Percentiles rank a stretch among this genome's conserved stretches.
phyloP scores from a whole-genome alignment of 1,139 yeast species.

The Blastobotrys raffinosifermentans region DNA sequence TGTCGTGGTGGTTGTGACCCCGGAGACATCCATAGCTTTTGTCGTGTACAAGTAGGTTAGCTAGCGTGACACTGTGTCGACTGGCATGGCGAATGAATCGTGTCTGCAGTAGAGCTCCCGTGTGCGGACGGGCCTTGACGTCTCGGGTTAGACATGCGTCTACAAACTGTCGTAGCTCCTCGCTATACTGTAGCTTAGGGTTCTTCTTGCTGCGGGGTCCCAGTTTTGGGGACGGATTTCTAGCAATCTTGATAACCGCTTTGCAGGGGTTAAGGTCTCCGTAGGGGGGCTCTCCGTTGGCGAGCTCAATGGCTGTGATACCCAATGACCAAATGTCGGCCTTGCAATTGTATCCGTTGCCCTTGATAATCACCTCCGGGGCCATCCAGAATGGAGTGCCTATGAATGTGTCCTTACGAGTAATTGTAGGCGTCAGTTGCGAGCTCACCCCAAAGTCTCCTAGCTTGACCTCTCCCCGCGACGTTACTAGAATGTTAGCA shows the following conservation, averaged over 20 bases:
- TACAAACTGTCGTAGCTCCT: constrained; percentile 55
- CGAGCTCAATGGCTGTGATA: constrained; percentile 50
- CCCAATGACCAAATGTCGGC: constrained; percentile 91
- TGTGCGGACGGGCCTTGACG: constrained; percentile 41
- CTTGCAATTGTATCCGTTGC: constrained; percentile 80
- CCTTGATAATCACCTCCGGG: constrained; percentile 78
- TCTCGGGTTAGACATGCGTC: constrained; percentile 53
- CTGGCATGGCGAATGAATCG: constrained; percentile 1
- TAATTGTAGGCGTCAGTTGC: constrained; percentile 68
- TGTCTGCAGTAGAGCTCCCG: constrained; percentile 19
- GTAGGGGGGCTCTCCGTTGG: constrained; percentile 77
- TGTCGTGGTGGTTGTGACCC: background rate
- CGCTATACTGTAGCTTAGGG: constrained; percentile 37
- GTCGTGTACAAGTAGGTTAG: background rate
- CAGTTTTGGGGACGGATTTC: constrained; percentile 59
- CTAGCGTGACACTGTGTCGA: background rate
- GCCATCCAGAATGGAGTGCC: constrained; percentile 99
- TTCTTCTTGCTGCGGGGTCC: constrained; percentile 26
- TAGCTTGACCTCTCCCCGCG: constrained; percentile 66
- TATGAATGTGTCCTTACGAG: constrained; percentile 76
- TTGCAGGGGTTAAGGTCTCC: constrained; percentile 60
- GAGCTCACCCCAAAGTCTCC: constrained; percentile 96
- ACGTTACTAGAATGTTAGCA: constrained; percentile 64
- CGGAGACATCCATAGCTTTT: background rate
- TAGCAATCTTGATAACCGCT: constrained; percentile 66